Conservation (phyloP, 2,329 filamentous ascomycete genomes). For the Fusarium fujikuroi region DNA sequence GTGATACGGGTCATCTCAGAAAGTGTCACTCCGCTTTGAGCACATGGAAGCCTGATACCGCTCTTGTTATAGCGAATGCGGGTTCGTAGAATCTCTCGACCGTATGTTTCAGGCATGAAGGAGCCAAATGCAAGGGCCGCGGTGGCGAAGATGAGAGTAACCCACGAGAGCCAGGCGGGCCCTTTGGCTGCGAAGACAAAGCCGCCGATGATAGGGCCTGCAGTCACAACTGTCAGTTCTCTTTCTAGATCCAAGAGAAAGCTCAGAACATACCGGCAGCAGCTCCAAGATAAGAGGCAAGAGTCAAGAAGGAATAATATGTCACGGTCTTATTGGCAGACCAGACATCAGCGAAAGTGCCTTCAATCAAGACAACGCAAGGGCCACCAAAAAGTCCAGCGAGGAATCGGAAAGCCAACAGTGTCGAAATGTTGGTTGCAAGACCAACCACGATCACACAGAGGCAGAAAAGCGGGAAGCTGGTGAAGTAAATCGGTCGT, state of each 20-base stretch:
- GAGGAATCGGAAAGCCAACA: not conserved
- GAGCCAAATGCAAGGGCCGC: not conserved
- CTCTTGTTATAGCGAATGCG: constrained; percentile 7
- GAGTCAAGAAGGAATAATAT: constrained; percentile 1
- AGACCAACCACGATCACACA: not conserved
- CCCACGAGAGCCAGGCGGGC: constrained; percentile 1
- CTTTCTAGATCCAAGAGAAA: not conserved
- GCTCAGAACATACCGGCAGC: not conserved
- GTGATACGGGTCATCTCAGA: not conserved
- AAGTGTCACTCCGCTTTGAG: not conserved
- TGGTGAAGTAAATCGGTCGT: not conserved
- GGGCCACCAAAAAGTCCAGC: not conserved
- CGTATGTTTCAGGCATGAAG: constrained; percentile 8
- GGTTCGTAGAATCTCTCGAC: not conserved
- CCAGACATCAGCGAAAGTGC: constrained; percentile 2
- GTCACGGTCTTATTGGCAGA: constrained; percentile 1
- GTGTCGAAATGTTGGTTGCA: not conserved
- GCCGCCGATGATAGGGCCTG: not conserved
- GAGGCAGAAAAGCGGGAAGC: not conserved
- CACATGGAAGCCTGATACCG: not conserved
- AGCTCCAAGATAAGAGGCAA: not conserved
- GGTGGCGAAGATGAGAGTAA: not conserved
- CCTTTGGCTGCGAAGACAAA: not conserved
- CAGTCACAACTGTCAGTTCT: not conserved
- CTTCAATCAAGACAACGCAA: not conserved